Conservation (phyloP, 2,329 filamentous ascomycete genomes). For the Trichophyton verrucosum region DNA sequence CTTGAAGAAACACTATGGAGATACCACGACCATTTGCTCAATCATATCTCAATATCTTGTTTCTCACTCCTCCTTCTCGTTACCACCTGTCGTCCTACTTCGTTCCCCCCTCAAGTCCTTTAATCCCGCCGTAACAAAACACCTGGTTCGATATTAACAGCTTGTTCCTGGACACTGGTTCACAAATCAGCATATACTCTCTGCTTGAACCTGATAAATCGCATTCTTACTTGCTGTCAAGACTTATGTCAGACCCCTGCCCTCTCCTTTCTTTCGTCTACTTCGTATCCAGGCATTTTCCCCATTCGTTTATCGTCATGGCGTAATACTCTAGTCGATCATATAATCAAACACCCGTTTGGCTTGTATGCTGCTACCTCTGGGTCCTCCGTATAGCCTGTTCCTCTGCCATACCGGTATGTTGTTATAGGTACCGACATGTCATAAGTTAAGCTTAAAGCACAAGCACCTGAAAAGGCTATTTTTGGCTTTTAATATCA, state of each 20-base stretch:
- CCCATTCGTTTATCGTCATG: neutral
- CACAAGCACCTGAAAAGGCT: neutral
- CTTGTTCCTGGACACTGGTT: neutral
- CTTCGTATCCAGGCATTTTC: neutral
- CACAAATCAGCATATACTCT: neutral
- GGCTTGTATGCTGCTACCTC: neutral
- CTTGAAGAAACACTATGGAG: neutral
- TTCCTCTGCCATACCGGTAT: neutral
- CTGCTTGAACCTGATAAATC: neutral
- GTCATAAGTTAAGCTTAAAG: neutral
- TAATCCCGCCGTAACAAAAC: neutral
- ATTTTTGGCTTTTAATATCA: neutral
- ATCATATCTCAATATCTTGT: neutral
- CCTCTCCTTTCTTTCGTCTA: neutral
- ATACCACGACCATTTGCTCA: neutral
- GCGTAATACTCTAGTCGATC: neutral
- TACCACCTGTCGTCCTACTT: neutral
- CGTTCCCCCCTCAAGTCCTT: neutral
- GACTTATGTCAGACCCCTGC: neutral
- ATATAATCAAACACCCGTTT: neutral
- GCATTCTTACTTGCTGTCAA: neutral
- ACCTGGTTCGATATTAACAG: neutral
- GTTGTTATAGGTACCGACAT: neutral
- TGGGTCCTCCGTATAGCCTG: neutral
- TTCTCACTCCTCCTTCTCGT: neutral